These are phyloP conservation scores for Halteria grandinella DNA, from an alignment of 73 alveolate species.

Conservation along the genomic window DNA sequence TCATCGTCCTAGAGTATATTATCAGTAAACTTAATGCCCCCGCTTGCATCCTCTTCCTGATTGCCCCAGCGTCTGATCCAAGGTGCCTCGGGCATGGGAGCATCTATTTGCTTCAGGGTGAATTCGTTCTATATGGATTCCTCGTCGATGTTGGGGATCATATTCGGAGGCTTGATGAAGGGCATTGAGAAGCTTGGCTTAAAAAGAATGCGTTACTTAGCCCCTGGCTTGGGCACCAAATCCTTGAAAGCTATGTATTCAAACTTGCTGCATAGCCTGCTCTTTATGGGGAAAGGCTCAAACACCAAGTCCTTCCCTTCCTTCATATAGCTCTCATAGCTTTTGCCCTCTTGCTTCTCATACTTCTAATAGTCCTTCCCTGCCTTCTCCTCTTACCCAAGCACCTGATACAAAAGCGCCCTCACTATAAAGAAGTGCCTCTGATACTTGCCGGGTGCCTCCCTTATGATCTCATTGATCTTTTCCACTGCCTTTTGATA, in stretches of 20 bases:
- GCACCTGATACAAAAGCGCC: constrained; percentile 21
- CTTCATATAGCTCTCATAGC: constrained; percentile 1
- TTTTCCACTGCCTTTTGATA: constrained; percentile 5
- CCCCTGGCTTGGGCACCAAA: too few relatives aligned
- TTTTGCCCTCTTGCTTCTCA: constrained; percentile 6
- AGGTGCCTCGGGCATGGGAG: constrained; percentile 67
- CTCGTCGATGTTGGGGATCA: constrained; percentile 62
- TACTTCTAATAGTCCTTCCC: constrained; percentile 11
- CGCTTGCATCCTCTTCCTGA: too few relatives aligned
- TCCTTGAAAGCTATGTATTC: too few relatives aligned
- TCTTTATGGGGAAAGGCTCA: constrained; percentile 48
- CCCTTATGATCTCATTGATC: constrained; percentile 23
- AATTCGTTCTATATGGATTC: constrained; percentile 33
- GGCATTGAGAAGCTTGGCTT: constrained; percentile 55
- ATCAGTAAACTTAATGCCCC: constrained; percentile 55
- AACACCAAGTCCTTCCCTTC: constrained; percentile 16
- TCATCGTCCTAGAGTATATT: constrained; percentile 23
- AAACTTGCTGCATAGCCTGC: constrained; percentile 34
- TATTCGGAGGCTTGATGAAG: constrained; percentile 60
- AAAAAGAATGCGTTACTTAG: too few relatives aligned
- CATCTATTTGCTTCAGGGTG: constrained; percentile 33
- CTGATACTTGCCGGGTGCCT: constrained; percentile 32
- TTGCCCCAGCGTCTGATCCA: constrained; percentile 51
- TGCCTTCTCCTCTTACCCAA: constrained; percentile 32
- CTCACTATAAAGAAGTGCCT: constrained; percentile 33